A percentile compares a stretch with the other conserved stretches of the same genome.
phyloP scores from a whole-genome alignment of 1,284 basidiomycete genomes.

The Vanrija sp. region DNA sequence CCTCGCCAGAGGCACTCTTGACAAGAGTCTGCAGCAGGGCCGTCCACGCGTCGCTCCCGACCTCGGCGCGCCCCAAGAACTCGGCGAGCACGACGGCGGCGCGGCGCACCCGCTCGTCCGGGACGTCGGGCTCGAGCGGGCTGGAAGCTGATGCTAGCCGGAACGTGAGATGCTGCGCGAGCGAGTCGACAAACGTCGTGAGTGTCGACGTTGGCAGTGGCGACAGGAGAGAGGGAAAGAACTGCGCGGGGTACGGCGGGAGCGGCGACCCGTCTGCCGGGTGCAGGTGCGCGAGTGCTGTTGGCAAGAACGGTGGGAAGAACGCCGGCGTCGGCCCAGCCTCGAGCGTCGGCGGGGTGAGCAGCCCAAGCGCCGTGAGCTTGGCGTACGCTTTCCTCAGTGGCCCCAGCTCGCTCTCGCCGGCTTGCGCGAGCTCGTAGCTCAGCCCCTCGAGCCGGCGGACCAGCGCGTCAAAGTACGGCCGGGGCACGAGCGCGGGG shows the following conservation, averaged over 20 bases:
- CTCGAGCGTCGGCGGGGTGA: conserved; percentile 13
- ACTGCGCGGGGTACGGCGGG: conserved; percentile 52
- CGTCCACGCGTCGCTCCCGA: conserved; percentile 30
- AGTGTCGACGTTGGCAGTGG: conserved; percentile 51
- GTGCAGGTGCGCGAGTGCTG: conserved; percentile 52
- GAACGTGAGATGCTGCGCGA: conserved; percentile 25
- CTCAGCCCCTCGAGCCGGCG: conserved; percentile 36
- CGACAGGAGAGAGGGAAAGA: conserved; percentile 66
- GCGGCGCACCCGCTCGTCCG: conserved; percentile 23
- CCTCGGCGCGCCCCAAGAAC: conserved; percentile 28
- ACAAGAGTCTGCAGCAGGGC: conserved; percentile 21
- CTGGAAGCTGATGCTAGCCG: conserved; percentile 2
- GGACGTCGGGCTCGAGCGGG: conserved; percentile 11
- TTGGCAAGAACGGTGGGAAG: conserved; percentile 31
- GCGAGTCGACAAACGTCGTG: conserved; percentile 19
- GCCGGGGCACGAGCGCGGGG: conserved; percentile 33
- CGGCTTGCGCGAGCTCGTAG: conserved; percentile 54
- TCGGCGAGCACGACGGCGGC: conserved; percentile 18
- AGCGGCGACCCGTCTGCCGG: conserved; percentile 53
- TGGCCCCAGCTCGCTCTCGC: conserved; percentile 9
- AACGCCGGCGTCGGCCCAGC: conserved; percentile 24
- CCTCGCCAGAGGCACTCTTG: neutral
- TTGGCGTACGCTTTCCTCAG: conserved; percentile 27
- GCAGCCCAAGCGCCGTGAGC: conserved; percentile 29
- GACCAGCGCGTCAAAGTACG: conserved; percentile 58